Conservation (phyloP, 1,284 basidiomycete genomes). For the Meira nashicola region DNA sequence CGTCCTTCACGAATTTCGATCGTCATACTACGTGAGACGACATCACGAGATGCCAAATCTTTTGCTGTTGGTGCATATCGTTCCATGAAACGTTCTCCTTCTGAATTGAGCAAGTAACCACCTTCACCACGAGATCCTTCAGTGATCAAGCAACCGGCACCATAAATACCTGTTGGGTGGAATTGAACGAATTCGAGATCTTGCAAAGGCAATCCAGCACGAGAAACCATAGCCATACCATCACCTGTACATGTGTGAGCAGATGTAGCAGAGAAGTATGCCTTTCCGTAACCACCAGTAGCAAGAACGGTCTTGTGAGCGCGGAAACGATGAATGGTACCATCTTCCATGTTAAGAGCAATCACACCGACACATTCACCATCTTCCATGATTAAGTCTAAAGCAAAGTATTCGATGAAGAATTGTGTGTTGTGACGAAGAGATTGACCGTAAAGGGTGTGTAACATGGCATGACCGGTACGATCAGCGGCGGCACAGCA, state of each 20-base stretch:
- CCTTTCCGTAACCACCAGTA: constrained; percentile 95
- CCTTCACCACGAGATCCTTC: constrained; percentile 99
- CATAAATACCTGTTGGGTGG: constrained; percentile 99
- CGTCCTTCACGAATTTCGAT: constrained; percentile 98
- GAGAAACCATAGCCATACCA: constrained; percentile 96
- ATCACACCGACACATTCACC: constrained; percentile 99
- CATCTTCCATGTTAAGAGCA: constrained; percentile 98
- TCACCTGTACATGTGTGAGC: constrained; percentile 99
- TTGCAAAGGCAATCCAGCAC: constrained; percentile 93
- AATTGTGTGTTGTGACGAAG: constrained; percentile 99
- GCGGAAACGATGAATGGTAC: constrained; percentile 96
- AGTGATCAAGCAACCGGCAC: constrained; percentile 96
- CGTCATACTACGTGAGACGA: constrained; percentile 99
- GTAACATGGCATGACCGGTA: constrained; percentile 95
- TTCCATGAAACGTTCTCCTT: constrained; percentile 99
- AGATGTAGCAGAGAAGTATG: constrained; percentile 98
- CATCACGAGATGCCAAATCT: constrained; percentile 98
- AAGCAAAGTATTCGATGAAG: constrained; percentile 98
- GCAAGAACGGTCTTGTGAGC: constrained; percentile 97
- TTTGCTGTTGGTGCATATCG: constrained; percentile 96
- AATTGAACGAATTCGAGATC: constrained; percentile 99
- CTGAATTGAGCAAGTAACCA: constrained; percentile 95
- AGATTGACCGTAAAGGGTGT: constrained; percentile 98
- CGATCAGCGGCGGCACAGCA: constrained; percentile 98
- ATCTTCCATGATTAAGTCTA: constrained; percentile 93